Base-by-base conservation (phyloP, 257 asterid genomes). In the Penstemon newberryi region DNA sequence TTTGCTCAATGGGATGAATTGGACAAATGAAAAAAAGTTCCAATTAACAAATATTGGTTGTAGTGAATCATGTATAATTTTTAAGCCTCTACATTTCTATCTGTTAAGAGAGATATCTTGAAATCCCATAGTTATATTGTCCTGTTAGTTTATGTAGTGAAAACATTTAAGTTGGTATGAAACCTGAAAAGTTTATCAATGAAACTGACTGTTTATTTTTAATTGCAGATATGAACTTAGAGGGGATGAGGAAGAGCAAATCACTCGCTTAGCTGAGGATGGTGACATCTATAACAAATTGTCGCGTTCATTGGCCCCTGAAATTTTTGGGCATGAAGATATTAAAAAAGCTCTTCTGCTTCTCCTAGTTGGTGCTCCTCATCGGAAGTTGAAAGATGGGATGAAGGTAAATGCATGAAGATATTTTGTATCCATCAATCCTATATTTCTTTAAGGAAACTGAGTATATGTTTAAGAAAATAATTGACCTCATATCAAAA, bases 281-380 rank as follows among this genome's bases (percentile, higher is more conserved):
- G 97, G 97, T 61, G 96, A 92, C 69, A 86, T 89, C 62, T 89
- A 89, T 70, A 89, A 86, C 72, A 92, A 92, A 77, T 75, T 92
- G 77, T 65, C 98, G 36, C 81, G 89, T 6, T 92, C 98, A 46
- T 83, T 92, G 77, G 98, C 96, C 79, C 97, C 97, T 51, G 97
- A 92, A 75, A 92, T 92, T 60, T 92, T 83, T 80, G 97, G 98
- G 65, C 98, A 92, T 72, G 98, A 86, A 66, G 98, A 90, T 79
- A 83, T 92, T 52, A 92, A 88, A 73, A 89, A 92, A 73, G 97
- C 97, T 42, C 96, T 90, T 80, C 98, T 92, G 67, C 98, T 89
- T 77, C 98, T 92, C 77, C 84, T 92, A 60, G 98, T 92, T 49
- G 98, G 98, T 67, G 98, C 95, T 80, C 96, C 98, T 78, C 98